Conservation (phyloP, 2,329 filamentous ascomycete genomes). For the Paecilomyces niveus region DNA sequence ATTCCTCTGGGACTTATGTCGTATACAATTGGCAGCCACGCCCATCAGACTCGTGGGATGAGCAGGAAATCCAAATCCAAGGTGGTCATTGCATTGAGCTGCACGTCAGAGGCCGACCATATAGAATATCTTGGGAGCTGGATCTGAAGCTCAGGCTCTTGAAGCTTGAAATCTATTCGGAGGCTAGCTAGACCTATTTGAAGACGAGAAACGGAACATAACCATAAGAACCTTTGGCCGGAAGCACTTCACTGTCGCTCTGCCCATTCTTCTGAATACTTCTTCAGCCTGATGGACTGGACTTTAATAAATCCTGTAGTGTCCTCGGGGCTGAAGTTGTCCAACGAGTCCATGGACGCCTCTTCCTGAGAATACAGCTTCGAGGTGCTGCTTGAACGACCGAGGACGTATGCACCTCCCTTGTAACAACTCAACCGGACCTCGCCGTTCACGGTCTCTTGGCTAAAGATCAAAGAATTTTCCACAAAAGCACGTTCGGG, state of each 20-base stretch:
- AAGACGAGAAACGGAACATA: too few species aligned
- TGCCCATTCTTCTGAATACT: slow-evolving; percentile 36
- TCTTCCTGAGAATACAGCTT: slow-evolving; percentile 63
- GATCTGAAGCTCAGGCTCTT: too few species aligned
- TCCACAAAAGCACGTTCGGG: slow-evolving; percentile 67
- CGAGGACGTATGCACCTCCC: slow-evolving; percentile 50
- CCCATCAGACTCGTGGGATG: not conserved
- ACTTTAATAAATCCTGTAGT: slow-evolving; percentile 56
- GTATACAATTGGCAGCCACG: not conserved
- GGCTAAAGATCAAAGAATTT: slow-evolving; percentile 53
- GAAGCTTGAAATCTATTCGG: too few species aligned
- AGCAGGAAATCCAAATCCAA: not conserved
- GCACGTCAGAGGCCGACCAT: not conserved
- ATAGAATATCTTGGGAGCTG: not conserved
- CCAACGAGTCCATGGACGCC: slow-evolving; percentile 63
- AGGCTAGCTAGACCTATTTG: too few species aligned
- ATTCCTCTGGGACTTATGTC: not conserved
- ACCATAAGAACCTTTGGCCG: too few species aligned
- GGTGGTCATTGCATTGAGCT: not conserved
- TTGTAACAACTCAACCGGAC: slow-evolving; percentile 61
- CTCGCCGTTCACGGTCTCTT: slow-evolving; percentile 49
- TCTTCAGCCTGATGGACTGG: slow-evolving; percentile 33
- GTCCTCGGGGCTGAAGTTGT: slow-evolving; percentile 59
- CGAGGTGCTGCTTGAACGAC: slow-evolving; percentile 55
- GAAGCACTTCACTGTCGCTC: slow-evolving; percentile 7